phyloP scores from a whole-genome alignment of 2,329 filamentous ascomycete species.

The Colletotrichum simmondsii region DNA sequence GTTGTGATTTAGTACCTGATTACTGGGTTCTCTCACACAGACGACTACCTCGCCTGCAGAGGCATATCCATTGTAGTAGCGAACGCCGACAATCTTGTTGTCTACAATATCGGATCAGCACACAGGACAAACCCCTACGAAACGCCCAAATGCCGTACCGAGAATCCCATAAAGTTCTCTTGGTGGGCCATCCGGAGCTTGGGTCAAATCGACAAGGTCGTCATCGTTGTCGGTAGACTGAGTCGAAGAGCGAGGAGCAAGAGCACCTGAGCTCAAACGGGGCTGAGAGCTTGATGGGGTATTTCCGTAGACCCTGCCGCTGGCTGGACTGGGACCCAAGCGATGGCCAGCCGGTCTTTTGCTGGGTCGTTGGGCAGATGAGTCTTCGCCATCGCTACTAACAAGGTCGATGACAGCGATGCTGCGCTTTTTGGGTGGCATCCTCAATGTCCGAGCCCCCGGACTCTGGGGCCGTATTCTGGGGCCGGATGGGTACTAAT shows the following conservation, averaged over 20 bases:
- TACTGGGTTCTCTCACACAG: slow-evolving; percentile 72
- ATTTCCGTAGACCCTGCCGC: slow-evolving; percentile 34
- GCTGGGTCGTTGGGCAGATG: neutral
- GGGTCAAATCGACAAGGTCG: slow-evolving; percentile 55
- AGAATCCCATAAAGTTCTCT: slow-evolving; percentile 61
- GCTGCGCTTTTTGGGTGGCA: slow-evolving; percentile 47
- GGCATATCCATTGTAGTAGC: slow-evolving; percentile 72
- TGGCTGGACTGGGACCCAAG: slow-evolving; percentile 5
- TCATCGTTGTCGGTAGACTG: slow-evolving; percentile 42
- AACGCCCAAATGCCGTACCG: slow-evolving; percentile 42
- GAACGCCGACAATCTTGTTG: slow-evolving; percentile 62
- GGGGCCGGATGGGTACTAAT: slow-evolving; percentile 8
- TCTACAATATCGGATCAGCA: slow-evolving; percentile 41
- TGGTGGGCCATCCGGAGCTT: slow-evolving; percentile 52
- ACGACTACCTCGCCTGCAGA: slow-evolving; percentile 72
- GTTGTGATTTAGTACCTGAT: slow-evolving; percentile 54
- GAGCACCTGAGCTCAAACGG: neutral
- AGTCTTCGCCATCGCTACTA: slow-evolving; percentile 43
- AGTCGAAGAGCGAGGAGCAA: slow-evolving; percentile 26
- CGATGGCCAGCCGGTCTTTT: slow-evolving; percentile 15
- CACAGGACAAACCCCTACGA: neutral
- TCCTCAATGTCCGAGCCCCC: neutral
- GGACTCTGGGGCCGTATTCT: neutral
- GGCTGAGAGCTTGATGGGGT: slow-evolving; percentile 17
- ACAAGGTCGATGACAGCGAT: slow-evolving; percentile 54